Evolutionary conservation across 257 asterid genomes (phyloP).

Genomic region (Craterostigma plantagineum): DNA sequence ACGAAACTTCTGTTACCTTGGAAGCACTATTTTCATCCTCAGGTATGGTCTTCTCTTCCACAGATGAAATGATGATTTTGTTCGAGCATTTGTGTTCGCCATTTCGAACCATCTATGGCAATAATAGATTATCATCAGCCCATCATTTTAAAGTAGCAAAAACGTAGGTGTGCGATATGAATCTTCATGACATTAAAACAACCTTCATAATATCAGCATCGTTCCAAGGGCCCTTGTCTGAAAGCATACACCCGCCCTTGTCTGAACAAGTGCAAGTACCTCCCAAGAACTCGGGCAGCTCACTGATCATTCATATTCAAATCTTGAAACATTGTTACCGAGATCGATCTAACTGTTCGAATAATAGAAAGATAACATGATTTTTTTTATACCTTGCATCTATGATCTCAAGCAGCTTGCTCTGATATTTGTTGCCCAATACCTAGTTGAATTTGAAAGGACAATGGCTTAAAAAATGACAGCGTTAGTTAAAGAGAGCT

Average conservation of each 20-base stretch:
- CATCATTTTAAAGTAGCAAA: too few species aligned
- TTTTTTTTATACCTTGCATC: conserved; percentile 51
- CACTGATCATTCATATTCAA: conserved; percentile 32
- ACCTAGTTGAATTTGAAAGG: conserved; percentile 23
- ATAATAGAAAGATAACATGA: neutral
- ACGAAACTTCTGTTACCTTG: neutral
- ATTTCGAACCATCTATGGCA: conserved; percentile 52
- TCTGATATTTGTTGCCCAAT: conserved; percentile 80
- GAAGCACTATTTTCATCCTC: conserved; percentile 22
- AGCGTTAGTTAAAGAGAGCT: neutral
- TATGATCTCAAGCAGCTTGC: conserved; percentile 82
- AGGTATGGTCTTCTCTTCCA: conserved; percentile 38
- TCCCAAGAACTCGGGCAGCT: conserved; percentile 92
- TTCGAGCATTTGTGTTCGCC: conserved; percentile 65
- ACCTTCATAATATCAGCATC: conserved; percentile 83
- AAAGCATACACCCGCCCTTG: conserved; percentile 78
- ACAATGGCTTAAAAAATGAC: neutral
- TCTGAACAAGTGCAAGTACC: conserved; percentile 89
- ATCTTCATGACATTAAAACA: neutral
- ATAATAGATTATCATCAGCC: too few species aligned
- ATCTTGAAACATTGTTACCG: neutral
- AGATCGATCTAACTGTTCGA: neutral
- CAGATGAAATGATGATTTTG: conserved; percentile 25
- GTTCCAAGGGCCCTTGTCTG: conserved; percentile 99
- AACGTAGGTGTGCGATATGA: too few species aligned